phyloP scores from a whole-genome alignment of 768 basidiomycete species.

The Coprinellus micaceus region DNA sequence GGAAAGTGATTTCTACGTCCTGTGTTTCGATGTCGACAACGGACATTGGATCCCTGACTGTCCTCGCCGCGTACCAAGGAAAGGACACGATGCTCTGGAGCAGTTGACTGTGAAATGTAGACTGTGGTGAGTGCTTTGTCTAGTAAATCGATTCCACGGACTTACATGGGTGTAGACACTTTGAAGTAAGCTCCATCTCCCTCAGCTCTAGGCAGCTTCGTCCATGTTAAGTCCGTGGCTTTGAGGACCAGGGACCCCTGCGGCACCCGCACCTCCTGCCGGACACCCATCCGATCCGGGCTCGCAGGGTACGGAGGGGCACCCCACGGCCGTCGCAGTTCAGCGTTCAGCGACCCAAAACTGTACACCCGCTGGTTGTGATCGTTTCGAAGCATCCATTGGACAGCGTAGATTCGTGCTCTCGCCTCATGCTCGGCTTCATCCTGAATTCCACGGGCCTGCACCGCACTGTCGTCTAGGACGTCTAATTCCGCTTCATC shows the following conservation, averaged over 20 bases:
- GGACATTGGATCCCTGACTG: conserved; percentile 28
- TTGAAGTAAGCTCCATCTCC: background rate
- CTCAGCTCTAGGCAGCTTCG: conserved; percentile 23
- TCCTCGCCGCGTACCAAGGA: conserved; percentile 25
- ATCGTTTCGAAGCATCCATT: conserved; percentile 35
- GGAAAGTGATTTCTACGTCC: conserved; percentile 38
- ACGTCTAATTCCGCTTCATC: conserved; percentile 7
- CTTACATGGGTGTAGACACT: background rate
- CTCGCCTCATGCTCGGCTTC: conserved; percentile 24
- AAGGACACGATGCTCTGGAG: conserved; percentile 22
- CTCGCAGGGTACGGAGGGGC: conserved; percentile 7
- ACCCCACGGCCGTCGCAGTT: conserved; percentile 35
- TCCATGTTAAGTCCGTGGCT: conserved; percentile 36
- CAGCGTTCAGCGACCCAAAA: conserved; percentile 34
- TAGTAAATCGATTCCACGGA: background rate
- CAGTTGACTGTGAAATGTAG: conserved; percentile 11
- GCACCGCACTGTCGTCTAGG: background rate
- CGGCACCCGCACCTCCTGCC: conserved; percentile 15
- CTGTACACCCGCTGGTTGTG: conserved; percentile 33
- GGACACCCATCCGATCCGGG: background rate
- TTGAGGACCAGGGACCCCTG: conserved; percentile 37
- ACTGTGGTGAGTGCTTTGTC: background rate
- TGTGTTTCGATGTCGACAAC: conserved; percentile 32
- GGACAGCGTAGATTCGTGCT: conserved; percentile 23
- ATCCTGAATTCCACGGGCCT: background rate